Conservation (phyloP, 441 rosid genomes). For the Eruca vesicaria region DNA sequence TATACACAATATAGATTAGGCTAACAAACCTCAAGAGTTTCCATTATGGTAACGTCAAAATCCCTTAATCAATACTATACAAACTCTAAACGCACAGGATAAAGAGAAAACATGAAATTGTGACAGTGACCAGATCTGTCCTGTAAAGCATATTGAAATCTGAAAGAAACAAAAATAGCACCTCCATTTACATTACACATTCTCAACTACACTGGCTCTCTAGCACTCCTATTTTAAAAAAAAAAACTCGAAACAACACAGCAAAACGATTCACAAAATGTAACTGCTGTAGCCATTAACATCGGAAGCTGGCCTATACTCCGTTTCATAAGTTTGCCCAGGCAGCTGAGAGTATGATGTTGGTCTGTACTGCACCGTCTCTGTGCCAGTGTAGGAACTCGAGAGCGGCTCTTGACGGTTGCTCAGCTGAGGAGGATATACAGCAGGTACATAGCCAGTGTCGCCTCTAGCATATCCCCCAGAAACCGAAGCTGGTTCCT, state of each 20-base stretch:
- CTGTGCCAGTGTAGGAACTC: slow-evolving; percentile 43
- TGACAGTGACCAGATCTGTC: background rate
- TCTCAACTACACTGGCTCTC: slow-evolving; percentile 20
- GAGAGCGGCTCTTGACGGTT: slow-evolving; percentile 49
- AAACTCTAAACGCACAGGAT: background rate
- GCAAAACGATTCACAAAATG: slow-evolving; percentile 7
- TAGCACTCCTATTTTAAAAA: background rate
- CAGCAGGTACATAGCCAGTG: slow-evolving; percentile 30
- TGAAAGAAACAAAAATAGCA: background rate
- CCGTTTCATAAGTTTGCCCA: slow-evolving; percentile 48
- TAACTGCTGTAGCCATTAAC: slow-evolving; percentile 32
- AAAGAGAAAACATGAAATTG: background rate
- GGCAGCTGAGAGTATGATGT: slow-evolving; percentile 39
- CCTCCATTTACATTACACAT: slow-evolving; percentile 28
- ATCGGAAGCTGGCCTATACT: slow-evolving; percentile 52
- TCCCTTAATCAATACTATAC: background rate
- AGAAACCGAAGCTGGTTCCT: slow-evolving; percentile 26
- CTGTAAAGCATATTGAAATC: background rate
- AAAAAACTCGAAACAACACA: slow-evolving; percentile 1
- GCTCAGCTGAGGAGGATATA: slow-evolving; percentile 35
- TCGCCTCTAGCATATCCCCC: slow-evolving; percentile 26
- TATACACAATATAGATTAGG: too few relatives aligned
- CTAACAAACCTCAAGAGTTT: background rate
- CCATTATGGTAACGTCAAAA: background rate
- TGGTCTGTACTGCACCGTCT: slow-evolving; percentile 44